Base-by-base conservation (phyloP, 805 yeast species). In the Kuraishia cidri region DNA sequence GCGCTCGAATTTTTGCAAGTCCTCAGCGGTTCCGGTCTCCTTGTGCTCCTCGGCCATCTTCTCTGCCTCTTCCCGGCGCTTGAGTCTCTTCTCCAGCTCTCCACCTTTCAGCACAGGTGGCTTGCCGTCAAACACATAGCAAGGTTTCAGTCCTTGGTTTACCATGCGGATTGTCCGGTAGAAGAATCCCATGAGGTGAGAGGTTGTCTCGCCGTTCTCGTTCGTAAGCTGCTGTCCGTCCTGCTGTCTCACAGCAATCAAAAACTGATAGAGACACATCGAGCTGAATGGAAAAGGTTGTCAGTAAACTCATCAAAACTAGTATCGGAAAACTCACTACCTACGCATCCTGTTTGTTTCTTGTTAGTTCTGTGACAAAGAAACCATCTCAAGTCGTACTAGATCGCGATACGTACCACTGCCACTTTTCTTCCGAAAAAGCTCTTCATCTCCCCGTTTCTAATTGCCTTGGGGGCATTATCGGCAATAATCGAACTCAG, bases 351-450 rank as follows among this genome's bases (percentile, higher is more conserved):
- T n/a, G n/a, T n/a, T n/a, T n/a, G n/a, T n/a, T n/a, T n/a, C n/a
- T n/a, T n/a, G n/a, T n/a, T n/a, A n/a, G n/a, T n/a, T n/a, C n/a
- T n/a, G n/a, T n/a, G n/a, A n/a, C n/a, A n/a, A n/a, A n/a, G n/a
- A n/a, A n/a, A n/a, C n/a, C n/a, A n/a, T n/a, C n/a, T n/a, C n/a
- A n/a, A n/a, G n/a, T n/a, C n/a, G n/a, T n/a, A n/a, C n/a, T n/a
- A n/a, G n/a, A n/a, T n/a, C n/a, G n/a, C n/a, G n/a, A n/a, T n/a
- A n/a, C n/a, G n/a, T n/a, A 10, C 90, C 38, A 92, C 88, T 38
- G 98, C 98, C n/a, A 92, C 95, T 62, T 92, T 92, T 29, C 97
- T 66, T 1, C 98, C 98, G 48, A 84, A 81, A 30, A 87, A 72
- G 11, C 82, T 67, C 58, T 90, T 90, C 63, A 90, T 79, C 43